A percentile compares a stretch with the other conserved stretches of the same genome.
phyloP scores from a whole-genome alignment of 108 stramenopile genomes.

The Poteriospumella lacustris region DNA sequence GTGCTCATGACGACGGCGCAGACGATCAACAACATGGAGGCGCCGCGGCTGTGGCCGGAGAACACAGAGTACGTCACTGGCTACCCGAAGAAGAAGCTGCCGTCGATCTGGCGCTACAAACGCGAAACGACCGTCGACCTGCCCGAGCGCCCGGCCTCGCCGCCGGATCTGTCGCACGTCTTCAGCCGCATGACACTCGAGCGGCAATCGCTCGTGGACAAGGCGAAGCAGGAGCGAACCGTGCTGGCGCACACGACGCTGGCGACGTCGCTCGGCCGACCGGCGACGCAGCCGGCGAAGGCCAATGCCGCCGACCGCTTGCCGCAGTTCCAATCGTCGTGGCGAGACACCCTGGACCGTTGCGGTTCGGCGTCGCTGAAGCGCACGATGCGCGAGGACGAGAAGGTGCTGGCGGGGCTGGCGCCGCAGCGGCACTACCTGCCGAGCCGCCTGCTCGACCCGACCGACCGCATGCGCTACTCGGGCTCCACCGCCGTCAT shows the following conservation, averaged over 20 bases:
- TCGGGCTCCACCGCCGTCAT: slow-evolving; percentile 23
- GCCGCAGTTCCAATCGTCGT: too few species aligned
- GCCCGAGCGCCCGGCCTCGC: not conserved
- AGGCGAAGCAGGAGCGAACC: too few species aligned
- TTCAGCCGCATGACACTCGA: too few species aligned
- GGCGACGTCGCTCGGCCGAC: too few species aligned
- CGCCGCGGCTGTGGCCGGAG: slow-evolving; percentile 23
- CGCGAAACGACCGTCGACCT: slow-evolving; percentile 15
- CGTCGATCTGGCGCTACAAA: not conserved
- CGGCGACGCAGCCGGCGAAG: too few species aligned
- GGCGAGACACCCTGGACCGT: too few species aligned
- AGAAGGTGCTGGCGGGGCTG: not conserved
- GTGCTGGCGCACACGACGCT: too few species aligned
- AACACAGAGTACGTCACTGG: slow-evolving; percentile 15
- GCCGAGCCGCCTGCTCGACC: not conserved
- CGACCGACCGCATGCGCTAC: slow-evolving; percentile 9
- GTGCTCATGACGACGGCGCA: not conserved
- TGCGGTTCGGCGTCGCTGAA: too few species aligned
- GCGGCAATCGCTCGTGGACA: too few species aligned
- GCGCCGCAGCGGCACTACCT: not conserved
- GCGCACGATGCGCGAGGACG: too few species aligned
- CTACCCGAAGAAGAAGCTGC: not conserved
- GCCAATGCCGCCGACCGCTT: too few species aligned
- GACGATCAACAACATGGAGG: not conserved
- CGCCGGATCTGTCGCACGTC: not conserved